Percentiles rank a stretch among this genome's conserved stretches.
Evolutionary conservation across 1,139 yeast genomes (phyloP).

Genomic region (Taphrina deformans): DNA sequence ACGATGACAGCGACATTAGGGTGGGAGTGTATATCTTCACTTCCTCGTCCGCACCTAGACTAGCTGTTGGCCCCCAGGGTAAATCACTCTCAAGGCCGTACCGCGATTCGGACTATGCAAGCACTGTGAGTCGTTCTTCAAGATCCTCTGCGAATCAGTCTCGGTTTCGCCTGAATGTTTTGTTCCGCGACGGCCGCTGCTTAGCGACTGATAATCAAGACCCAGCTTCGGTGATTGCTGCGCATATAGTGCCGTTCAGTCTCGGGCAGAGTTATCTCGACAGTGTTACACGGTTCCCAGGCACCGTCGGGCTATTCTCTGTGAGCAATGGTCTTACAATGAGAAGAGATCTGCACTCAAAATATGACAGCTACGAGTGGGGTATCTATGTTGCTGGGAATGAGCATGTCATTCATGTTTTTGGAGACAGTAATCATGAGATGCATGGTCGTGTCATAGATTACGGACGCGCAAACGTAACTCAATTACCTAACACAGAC

Average conservation of each 20-base stretch:
- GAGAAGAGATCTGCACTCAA: conserved; percentile 3
- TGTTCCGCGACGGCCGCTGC: not conserved
- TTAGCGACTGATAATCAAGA: not conserved
- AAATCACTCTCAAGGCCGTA: not conserved
- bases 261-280: not conserved
- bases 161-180: not conserved
- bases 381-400: not conserved
- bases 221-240: not conserved
- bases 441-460: conserved; percentile 5
- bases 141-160: conserved; percentile 7
- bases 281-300: not conserved
- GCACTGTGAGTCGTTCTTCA: not conserved
- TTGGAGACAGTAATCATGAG: conserved; percentile 13
- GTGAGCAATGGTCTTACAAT: not conserved
- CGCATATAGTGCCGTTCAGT: conserved; percentile 5
- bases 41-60: not conserved
- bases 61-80: not conserved
- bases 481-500: not conserved
- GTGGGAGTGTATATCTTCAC: not conserved
- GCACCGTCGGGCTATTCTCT: conserved; percentile 2
- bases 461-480: not conserved
- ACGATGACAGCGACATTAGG: not conserved
- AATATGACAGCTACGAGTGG: conserved; percentile 7
- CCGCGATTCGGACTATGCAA: not conserved
- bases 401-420: not conserved